phyloP scores from a whole-genome alignment of 257 asterid species.

The Jaltomata sinuosa region DNA sequence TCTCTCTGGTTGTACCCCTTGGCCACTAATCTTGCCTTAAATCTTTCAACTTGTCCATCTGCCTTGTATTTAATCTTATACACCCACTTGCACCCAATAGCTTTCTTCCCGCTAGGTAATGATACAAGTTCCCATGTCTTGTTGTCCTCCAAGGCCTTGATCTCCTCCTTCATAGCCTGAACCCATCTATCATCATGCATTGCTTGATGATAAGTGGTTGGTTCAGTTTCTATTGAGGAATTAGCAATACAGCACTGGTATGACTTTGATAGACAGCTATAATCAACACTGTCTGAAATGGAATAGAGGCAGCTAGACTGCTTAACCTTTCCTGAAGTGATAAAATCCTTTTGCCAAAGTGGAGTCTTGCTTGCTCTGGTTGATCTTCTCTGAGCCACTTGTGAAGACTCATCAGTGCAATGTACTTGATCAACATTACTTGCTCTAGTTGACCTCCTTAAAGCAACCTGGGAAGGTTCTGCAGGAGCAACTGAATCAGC shows the following conservation, averaged over 20 bases:
- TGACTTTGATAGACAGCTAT: background rate
- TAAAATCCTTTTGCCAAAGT: background rate
- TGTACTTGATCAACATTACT: too few relatives aligned
- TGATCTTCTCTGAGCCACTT: background rate
- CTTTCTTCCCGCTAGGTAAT: background rate
- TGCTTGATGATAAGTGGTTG: background rate
- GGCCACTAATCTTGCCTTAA: too few relatives aligned
- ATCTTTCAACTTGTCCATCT: too few relatives aligned
- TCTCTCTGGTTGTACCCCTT: too few relatives aligned
- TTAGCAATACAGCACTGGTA: background rate
- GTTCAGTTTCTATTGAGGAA: background rate
- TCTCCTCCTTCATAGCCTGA: background rate
- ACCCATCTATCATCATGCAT: background rate
- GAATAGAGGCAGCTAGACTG: background rate
- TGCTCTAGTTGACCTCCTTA: too few relatives aligned
- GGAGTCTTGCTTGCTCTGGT: background rate
- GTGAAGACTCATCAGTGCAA: too few relatives aligned
- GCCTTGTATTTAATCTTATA: too few relatives aligned
- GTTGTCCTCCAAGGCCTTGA: background rate
- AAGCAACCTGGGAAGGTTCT: too few relatives aligned
- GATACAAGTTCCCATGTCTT: background rate
- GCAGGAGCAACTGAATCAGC: too few relatives aligned
- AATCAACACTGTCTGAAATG: background rate
- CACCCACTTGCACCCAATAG: too few relatives aligned
- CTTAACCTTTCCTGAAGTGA: background rate